Evolutionary conservation across 2,329 filamentous ascomycete genomes (phyloP), one percentile per base, ranked within the genome.

Genomic region (Daldinia eschscholtzii): DNA sequence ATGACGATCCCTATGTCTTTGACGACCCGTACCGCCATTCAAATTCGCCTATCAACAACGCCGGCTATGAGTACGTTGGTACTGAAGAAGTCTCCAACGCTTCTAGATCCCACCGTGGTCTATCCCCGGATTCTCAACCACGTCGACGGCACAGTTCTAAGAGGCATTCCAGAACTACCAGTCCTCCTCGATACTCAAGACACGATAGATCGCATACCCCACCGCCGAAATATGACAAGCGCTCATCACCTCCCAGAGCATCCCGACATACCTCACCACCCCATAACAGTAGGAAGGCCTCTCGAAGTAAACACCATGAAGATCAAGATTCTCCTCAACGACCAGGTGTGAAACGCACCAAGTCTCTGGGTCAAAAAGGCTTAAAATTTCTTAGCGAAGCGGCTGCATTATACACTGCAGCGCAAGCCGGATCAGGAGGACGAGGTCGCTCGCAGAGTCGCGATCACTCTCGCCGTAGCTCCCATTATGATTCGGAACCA

Each of bases 31-130:
- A 77, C 53, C 71, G 68, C 20, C 60, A 73, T 61, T 73, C 73
- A 15, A 68, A 23, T 9, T 72, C 73, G 30, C 71, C 74, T 18
- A 65, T 59, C 12, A 62, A 64, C 39, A 57, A 42, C 23, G 35
- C 74, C 4, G 67, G 59, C n/a, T 78, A 76, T 57, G 76, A 77
- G 57, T 78, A 78, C 42, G 59, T 77, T 48, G 76, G 76, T 44
- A 77, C 76, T 18, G 76, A 77, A 23, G 76, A 77, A 55, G 67
- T 73, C 28, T 64, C 55, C 13, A 65, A 42, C 33, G 28, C 18
- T 30, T 61, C 73, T 20, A 68, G 61, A 20, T 63, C 74, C n/a
- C 72, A 55, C 37, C 73, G 58, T 18, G 44, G 53, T 33, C 67
- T 39, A 28, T 72, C 73, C 5, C 72, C 74, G 10, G 67, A 64